Base-by-base conservation (phyloP, 768 basidiomycete genomes). In the Termitomyces sp. region DNA sequence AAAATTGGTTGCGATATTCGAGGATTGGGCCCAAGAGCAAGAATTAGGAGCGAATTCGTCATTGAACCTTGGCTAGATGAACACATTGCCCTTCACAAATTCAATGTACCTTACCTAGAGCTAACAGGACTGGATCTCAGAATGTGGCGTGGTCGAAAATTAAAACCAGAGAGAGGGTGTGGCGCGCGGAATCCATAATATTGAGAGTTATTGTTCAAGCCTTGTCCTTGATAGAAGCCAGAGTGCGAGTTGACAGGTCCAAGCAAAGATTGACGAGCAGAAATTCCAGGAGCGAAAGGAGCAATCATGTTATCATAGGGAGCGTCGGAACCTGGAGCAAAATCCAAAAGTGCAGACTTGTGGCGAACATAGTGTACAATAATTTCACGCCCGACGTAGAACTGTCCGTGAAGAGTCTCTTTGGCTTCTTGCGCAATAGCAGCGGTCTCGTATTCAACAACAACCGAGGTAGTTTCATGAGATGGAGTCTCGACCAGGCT, bases 391-490 rank as follows among this genome's bases (percentile, higher is more conserved):
- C 75, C 77, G 12, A 78, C 79, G 63, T 90, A 90, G 41, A 72
- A 65, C 62, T 90, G 88, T 53, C 80, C 80, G 50, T 81, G 74
- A 56, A 90, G 74, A 37, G 74, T 69, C 17, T 80, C 79, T 57
- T 77, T 83, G 10, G 88, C 88, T 65, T 90, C 87, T 55, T 75
- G 73, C 37, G 88, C 86, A 57, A 79, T 74, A 35, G 72, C 69
- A 42, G 72, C 57, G 19, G 79, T 74, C 35, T 75, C 68, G 61
- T 87, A 89, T 65, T 87, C 82, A n/a, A 88, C 87, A 24, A 82
- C 61, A 51, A 78, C 85, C 26, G 83, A 78, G 35, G 80, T 73
- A 38, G 74, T 77, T 47, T 73, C 74, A 52, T 69, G 60, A 32
- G 68, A 60, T 7, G 71, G 70, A 38, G 65, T 65, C n/a, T 74